Evolutionary conservation across 495 filamentous ascomycete species (phyloP), one percentile per base, ranked within the genome.

Genomic region (Terfezia claveryi): DNA sequence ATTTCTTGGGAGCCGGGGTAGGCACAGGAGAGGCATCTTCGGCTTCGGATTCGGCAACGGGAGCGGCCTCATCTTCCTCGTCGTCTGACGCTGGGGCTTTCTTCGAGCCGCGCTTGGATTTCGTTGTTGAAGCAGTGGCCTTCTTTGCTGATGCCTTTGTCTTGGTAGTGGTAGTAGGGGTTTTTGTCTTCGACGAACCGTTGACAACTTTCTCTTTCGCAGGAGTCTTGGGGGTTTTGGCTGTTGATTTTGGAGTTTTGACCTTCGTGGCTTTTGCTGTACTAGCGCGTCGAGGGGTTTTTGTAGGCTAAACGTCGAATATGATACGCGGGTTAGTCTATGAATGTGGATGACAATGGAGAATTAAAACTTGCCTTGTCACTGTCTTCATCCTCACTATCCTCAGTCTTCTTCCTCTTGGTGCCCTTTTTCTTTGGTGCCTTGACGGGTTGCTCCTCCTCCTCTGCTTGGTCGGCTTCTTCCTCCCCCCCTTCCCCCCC

Each of bases 181-280:
- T 69, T 64, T 76, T 77, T 16, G 75, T 70, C 4, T 72, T 75
- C 10, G 71, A 73, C 56, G 41, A 14, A 12, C 74, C 75, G 58
- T 77, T 78, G 2, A 72, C 58, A 8, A 68, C 56, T 68, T 81
- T 81, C n/a, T 69, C 79, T 46, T 82, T 79, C 46, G 72, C 71
- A 53, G 78, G 76, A 3, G 74, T 77, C 71, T 84, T 84, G 56
- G 80, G 76, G 70, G 85, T 86, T 66, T 80, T 83, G 3, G 72
- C 65, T 59, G 74, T 73, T 53, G 72, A 59, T 68, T 85, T 82
- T 63, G 73, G 72, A 52, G 70, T 67, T 58, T 74, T 74, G 51
- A 64, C 64, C 36, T 46, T 46, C 14, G 17, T 20, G 41, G 41
- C 4, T 46, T 46, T 46, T 46, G 1, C 1, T 14, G 41, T 46